These are phyloP conservation scores for Skeletonema grethae DNA, from an alignment of 108 stramenopile species.

Conservation along the genomic window DNA sequence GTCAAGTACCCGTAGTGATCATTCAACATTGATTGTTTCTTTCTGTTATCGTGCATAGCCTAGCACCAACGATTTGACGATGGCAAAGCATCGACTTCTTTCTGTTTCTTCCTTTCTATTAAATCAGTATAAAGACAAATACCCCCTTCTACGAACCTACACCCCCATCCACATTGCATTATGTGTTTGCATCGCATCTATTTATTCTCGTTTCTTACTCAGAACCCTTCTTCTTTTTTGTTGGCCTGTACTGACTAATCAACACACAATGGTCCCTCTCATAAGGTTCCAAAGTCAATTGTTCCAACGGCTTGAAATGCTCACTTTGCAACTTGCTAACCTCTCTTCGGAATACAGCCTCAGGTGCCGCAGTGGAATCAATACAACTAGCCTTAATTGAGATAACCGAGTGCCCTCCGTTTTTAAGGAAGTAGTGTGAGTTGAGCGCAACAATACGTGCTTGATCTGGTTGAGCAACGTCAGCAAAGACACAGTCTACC, in stretches of 20 bases:
- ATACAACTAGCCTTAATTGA: conserved; percentile 99
- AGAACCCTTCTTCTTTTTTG: conserved; percentile 76
- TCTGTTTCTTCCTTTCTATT: conserved; percentile 6
- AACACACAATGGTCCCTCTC: conserved; percentile 99
- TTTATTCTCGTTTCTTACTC: conserved; percentile 6
- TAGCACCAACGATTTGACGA: background rate
- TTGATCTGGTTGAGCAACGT: conserved; percentile 99
- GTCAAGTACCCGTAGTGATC: too few species aligned
- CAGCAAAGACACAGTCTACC: conserved; percentile 99
- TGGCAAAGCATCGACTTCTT: conserved; percentile 1
- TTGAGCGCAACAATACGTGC: conserved; percentile 99
- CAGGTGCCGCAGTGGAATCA: conserved; percentile 98
- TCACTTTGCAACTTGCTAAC: conserved; percentile 93
- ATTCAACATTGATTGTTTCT: too few species aligned
- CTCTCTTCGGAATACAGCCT: conserved; percentile 97
- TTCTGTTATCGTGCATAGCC: background rate
- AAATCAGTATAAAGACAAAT: conserved; percentile 12
- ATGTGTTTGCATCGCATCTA: background rate
- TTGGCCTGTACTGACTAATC: conserved; percentile 95
- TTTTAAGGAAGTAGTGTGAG: conserved; percentile 99
- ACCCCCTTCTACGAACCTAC: conserved; percentile 2
- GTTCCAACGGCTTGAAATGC: conserved; percentile 98
- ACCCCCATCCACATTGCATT: conserved; percentile 6
- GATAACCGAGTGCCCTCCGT: conserved; percentile 98
- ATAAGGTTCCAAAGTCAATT: conserved; percentile 99